Evolutionary conservation across 768 basidiomycete species (phyloP), one percentile per base, ranked within the genome.

Genomic region (Hysterangium stoloniferum): DNA sequence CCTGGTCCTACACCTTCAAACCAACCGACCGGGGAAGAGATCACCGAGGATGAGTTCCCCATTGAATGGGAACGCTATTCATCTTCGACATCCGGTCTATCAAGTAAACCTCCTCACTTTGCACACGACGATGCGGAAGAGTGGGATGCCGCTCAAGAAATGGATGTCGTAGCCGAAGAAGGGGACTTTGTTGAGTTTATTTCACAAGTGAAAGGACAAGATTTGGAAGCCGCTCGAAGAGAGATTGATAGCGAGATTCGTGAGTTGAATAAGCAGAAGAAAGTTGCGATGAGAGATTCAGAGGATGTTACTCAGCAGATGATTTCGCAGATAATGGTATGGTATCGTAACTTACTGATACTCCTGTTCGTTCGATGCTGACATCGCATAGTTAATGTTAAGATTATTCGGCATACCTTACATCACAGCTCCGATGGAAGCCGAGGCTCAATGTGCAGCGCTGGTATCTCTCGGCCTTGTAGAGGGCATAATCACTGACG

Each of bases 401-500:
- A 82, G 89, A 33, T 74, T 96, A 17, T 97, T 97, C 58, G 96
- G 96, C 11, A 96, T 98, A 48, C 96, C 96, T 2, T 99, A 95
- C 61, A 89, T 98, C 59, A 96, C 94, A 3, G 96, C 96, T 2
- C 96, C 96, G 1, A 95, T 95, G 91, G 96, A 99, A 73, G 96
- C 96, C 36, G 96, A 99, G 66, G 96, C 96, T 0, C 96, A 99
- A 64, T 99, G 96, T 61, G 95, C 96, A 0, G 84, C 90, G 57
- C 82, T 99, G 7, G 83, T 91, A 6, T 70, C 78, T 4, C 74
- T 97, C 12, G 80, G 82, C 13, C 74, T 98, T 25, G 95, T 96
- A 32, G 93, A 99, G 56, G 96, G 96, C 0, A 86, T 99, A 48
- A 98, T 99, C 64, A 99, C 96, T 0, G 96, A 99, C 64, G 96